A percentile compares a stretch with the other conserved stretches of the same genome.
Evolutionary conservation across 306 rosid genomes (phyloP).

Genomic region (Oemleria cerasiformis): DNA sequence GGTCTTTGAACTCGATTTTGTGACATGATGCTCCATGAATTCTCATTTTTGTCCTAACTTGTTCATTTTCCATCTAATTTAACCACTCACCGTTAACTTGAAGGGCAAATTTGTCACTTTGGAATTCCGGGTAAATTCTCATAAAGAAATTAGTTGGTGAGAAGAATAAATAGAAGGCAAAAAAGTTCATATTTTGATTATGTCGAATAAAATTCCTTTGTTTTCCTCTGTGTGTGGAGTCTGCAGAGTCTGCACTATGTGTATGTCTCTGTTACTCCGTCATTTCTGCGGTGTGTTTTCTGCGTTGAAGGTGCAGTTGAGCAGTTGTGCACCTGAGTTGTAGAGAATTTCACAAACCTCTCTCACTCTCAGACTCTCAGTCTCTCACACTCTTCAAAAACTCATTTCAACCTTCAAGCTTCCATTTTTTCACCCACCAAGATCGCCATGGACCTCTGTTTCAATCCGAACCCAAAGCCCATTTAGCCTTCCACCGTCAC

Average conservation of each 20-base stretch:
- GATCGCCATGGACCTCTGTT: conserved; percentile 12
- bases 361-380: background rate
- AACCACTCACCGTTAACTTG: too few relatives aligned
- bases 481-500: background rate
- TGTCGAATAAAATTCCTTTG: conserved; percentile 12
- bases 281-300: conserved; percentile 8
- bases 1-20: too few relatives aligned
- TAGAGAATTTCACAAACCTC: background rate
- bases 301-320: background rate
- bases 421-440: background rate
- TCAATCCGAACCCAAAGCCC: conserved; percentile 25
- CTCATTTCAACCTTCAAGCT: background rate
- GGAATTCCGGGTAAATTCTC: too few relatives aligned
- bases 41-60: too few relatives aligned
- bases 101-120: too few relatives aligned
- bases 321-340: background rate
- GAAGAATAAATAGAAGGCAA: background rate
- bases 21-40: too few relatives aligned
- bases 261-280: conserved; percentile 12
- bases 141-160: too few relatives aligned
- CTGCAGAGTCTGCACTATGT: conserved; percentile 18
- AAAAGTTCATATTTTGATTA: conserved; percentile 1
- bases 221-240: background rate
- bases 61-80: too few relatives aligned
- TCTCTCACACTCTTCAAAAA: background rate